These are phyloP conservation scores for Senna siamea DNA, from an alignment of 306 rosid species.

Conservation along the genomic window DNA sequence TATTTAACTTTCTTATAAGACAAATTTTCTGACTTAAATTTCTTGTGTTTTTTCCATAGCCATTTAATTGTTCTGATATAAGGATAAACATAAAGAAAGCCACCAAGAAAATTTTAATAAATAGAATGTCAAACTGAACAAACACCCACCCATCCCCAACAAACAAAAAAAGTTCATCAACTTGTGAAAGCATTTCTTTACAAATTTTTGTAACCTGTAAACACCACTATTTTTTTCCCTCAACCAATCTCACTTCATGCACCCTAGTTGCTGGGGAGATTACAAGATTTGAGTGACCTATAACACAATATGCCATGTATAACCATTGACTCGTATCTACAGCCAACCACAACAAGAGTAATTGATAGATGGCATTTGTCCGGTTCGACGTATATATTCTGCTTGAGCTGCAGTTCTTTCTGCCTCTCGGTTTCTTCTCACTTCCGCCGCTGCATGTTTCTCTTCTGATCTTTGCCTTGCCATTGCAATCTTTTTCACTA, in stretches of 20 bases:
- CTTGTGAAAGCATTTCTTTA: neutral
- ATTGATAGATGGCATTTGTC: conserved; percentile 53
- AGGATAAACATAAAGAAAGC: neutral
- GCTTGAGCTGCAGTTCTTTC: conserved; percentile 61
- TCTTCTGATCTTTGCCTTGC: conserved; percentile 71
- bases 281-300: conserved; percentile 38
- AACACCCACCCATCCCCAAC: too few species aligned
- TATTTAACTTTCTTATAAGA: too few species aligned
- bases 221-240: conserved; percentile 20
- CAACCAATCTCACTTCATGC: conserved; percentile 30
- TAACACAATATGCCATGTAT: conserved; percentile 15
- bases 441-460: conserved; percentile 60
- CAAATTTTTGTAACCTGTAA: conserved; percentile 27
- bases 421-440: conserved; percentile 55
- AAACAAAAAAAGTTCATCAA: neutral
- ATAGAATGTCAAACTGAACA: neutral
- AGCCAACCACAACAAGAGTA: conserved; percentile 68
- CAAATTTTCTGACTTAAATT: too few species aligned
- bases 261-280: conserved; percentile 30
- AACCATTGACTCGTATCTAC: conserved; percentile 11
- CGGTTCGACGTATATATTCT: conserved; percentile 65
- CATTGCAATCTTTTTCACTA: conserved; percentile 60
- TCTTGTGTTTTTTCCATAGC: too few species aligned
- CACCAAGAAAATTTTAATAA: neutral
- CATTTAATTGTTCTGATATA: neutral